These are phyloP conservation scores for Aspergillus hiratsukae DNA, from an alignment of 2,329 filamentous ascomycete species.

Conservation along the genomic window DNA sequence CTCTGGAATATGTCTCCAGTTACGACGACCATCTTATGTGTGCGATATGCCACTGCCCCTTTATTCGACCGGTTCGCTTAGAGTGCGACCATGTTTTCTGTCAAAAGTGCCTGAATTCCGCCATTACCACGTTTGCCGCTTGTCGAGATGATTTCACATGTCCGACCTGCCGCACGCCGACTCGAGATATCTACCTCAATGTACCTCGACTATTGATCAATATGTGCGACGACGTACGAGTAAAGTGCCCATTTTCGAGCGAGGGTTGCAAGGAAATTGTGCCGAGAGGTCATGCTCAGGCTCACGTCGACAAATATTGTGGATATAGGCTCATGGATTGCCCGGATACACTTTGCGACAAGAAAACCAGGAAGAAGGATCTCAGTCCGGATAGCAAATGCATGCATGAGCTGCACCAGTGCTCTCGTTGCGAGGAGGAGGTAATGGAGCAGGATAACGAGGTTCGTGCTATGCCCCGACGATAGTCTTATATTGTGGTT, in stretches of 20 bases:
- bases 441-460: slow-evolving; percentile 54
- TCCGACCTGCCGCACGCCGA: slow-evolving; percentile 53
- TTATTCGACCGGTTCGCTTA: slow-evolving; percentile 55
- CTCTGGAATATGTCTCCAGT: slow-evolving; percentile 53
- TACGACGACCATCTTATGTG: slow-evolving; percentile 60
- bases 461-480: slow-evolving; percentile 25
- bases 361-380: slow-evolving; percentile 53
- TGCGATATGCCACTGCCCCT: slow-evolving; percentile 60
- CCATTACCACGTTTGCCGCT: slow-evolving; percentile 36
- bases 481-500: slow-evolving; percentile 2
- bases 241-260: slow-evolving; percentile 54
- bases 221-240: slow-evolving; percentile 58
- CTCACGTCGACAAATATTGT: slow-evolving; percentile 59
- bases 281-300: slow-evolving; percentile 53
- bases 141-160: slow-evolving; percentile 43
- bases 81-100: slow-evolving; percentile 64
- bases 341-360: slow-evolving; percentile 45
- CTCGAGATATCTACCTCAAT: slow-evolving; percentile 32
- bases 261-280: slow-evolving; percentile 52
- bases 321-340: slow-evolving; percentile 53
- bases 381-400: slow-evolving; percentile 46
- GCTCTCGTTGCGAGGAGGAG: slow-evolving; percentile 49
- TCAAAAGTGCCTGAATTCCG: slow-evolving; percentile 51
- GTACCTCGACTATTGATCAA: slow-evolving; percentile 55
- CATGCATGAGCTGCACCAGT: slow-evolving; percentile 50